Evolutionary conservation across 1,284 basidiomycete species (phyloP).

Genomic region (Malassezia psittaci): DNA sequence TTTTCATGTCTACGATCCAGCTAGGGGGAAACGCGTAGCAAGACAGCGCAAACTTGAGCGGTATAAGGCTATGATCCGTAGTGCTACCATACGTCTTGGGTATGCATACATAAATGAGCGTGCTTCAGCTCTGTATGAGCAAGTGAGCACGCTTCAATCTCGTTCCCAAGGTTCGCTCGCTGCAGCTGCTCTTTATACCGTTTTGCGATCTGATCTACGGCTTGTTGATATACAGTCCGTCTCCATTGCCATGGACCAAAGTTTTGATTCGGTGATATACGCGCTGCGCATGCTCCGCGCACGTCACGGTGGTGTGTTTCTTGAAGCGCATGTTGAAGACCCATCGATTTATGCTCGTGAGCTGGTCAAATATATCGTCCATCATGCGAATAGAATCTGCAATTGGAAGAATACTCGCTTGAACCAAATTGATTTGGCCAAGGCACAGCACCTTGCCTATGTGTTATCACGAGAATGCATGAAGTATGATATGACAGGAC

Average conservation of each 20-base stretch:
- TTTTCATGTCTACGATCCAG: conserved; percentile 7
- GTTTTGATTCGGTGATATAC: background rate
- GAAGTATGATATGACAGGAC: background rate
- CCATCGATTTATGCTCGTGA: conserved; percentile 2
- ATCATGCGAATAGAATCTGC: background rate
- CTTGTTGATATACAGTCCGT: conserved; percentile 9
- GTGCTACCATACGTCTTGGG: conserved; percentile 9
- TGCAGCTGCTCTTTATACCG: conserved; percentile 11
- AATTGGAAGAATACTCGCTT: background rate
- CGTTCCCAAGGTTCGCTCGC: conserved; percentile 5
- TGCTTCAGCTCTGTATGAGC: background rate
- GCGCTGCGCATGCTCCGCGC: background rate
- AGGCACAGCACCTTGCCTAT: background rate
- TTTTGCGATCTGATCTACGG: conserved; percentile 4
- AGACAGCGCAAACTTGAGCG: background rate
- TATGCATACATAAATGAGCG: conserved; percentile 7
- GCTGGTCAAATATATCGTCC: background rate
- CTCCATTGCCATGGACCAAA: conserved; percentile 6
- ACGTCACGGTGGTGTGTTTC: background rate
- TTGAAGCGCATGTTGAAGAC: background rate
- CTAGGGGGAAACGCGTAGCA: background rate
- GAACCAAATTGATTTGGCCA: background rate
- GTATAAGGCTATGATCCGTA: conserved; percentile 1
- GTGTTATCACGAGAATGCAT: background rate
- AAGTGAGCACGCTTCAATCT: background rate